Base-by-base conservation (phyloP, 306 rosid genomes). In the Mucuna pruriens region DNA sequence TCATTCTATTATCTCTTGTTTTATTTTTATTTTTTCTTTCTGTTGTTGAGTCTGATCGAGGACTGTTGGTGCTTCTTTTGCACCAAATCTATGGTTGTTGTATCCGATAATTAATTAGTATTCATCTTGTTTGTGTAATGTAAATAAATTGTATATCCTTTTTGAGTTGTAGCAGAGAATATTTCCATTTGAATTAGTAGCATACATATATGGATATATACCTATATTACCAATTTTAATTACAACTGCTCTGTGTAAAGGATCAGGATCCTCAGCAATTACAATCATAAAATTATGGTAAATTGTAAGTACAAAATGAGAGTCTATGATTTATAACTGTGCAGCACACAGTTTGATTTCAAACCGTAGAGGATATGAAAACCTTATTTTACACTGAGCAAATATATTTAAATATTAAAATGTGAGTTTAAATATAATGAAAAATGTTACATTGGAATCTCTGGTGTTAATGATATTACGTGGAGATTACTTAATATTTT, bases 1-100 rank as follows among this genome's bases (percentile, higher is more conserved):
- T 75, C 34, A 6, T 65, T 42, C 3, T 16, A 15, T 66, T 49
- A n/a, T n/a, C n/a, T 17, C 40, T 20, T 60, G 17, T 61, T 34
- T 17, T 31, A 0, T 60, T 71, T 75, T 52, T 65, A 0, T 60
- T 71, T 75, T 52, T 65, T 31, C 65, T 15, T 78, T 73, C 58
- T 34, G 10, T 63, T 64, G 9, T 72, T 85, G 25, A 45, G 36
- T 77, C 57, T 22, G 83, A 64, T 63, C 6, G 48, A 84, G 60
- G 31, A 29, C 7, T 16, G 26, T 23, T 0, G 7, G 0, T 36
- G 55, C 36, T 84, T 73, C 45, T 33, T 55, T 84, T 17, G 76
- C 25, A 71, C 20, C 36, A 29, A 61, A 74, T 67, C 25, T 20
- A 25, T 51, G 58, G 62, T 39, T 5, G 12, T 36, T 42, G 29